A percentile compares a stretch with the other conserved stretches of the same genome.
Conservation (phyloP, 2,329 filamentous ascomycete species). For the Calonectria hongkongensis region DNA sequence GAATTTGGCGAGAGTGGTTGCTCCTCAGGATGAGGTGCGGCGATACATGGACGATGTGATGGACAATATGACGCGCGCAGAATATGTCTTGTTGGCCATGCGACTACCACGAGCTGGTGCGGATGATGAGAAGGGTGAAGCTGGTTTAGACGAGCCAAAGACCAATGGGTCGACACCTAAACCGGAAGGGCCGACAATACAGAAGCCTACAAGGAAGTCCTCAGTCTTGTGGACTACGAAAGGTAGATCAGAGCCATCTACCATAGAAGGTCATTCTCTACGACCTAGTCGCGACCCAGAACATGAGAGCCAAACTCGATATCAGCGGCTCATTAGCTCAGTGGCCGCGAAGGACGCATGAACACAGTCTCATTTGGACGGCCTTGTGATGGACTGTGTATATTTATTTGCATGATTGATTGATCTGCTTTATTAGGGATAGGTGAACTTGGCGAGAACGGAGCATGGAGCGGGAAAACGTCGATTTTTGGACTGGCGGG, state of each 20-base stretch:
- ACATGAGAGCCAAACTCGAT: slow-evolving; percentile 59
- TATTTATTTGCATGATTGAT: slow-evolving; percentile 44
- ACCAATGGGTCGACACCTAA: slow-evolving; percentile 57
- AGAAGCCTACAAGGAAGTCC: slow-evolving; percentile 50
- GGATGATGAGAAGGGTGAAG: slow-evolving; percentile 57
- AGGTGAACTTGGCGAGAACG: slow-evolving; percentile 46
- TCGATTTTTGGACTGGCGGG: slow-evolving; percentile 42
- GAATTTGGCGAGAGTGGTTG: slow-evolving; percentile 76
- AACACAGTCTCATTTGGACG: slow-evolving; percentile 34
- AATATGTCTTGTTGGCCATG: slow-evolving; percentile 81
- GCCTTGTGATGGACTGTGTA: slow-evolving; percentile 29
- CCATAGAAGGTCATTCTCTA: slow-evolving; percentile 44
- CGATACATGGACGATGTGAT: slow-evolving; percentile 83
- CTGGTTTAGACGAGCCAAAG: slow-evolving; percentile 56
- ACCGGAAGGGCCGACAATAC: slow-evolving; percentile 53
- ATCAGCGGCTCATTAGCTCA: slow-evolving; percentile 62
- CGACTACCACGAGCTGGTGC: slow-evolving; percentile 70
- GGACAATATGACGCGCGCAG: slow-evolving; percentile 80
- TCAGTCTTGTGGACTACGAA: slow-evolving; percentile 62
- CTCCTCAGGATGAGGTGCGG: slow-evolving; percentile 77
- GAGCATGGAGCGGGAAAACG: slow-evolving; percentile 49
- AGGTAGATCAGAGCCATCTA: slow-evolving; percentile 47
- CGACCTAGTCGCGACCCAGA: slow-evolving; percentile 59
- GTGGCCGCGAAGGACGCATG: slow-evolving; percentile 60
- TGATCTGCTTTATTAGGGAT: slow-evolving; percentile 41